phyloP scores from a whole-genome alignment of 2,329 filamentous ascomycete species.

The Calycina herbarum region DNA sequence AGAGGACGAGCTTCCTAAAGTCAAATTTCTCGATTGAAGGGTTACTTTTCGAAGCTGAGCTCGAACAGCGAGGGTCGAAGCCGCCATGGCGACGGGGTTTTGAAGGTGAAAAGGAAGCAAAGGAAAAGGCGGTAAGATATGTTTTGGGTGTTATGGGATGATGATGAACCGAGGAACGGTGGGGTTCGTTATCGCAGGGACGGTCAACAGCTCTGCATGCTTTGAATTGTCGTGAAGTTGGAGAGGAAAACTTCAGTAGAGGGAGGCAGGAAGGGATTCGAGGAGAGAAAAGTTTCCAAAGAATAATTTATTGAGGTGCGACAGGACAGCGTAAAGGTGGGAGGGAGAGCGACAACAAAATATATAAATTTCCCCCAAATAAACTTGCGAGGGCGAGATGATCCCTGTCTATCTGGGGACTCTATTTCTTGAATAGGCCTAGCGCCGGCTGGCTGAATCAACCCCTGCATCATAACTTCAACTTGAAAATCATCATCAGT shows the following conservation, averaged over 20 bases:
- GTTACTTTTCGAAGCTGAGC: constrained; percentile 28
- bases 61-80: constrained; percentile 29
- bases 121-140: constrained; percentile 22
- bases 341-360: background rate
- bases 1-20: constrained; percentile 17
- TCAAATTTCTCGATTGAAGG: constrained; percentile 21
- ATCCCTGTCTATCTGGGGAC: no score
- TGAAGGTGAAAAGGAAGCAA: background rate
- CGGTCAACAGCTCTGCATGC: background rate
- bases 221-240: background rate
- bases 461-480: background rate
- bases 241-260: background rate
- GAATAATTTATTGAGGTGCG: background rate
- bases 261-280: background rate
- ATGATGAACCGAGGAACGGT: background rate
- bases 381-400: no score
- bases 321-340: background rate
- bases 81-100: constrained; percentile 27
- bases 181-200: background rate
- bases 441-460: no score
- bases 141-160: background rate
- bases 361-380: no score
- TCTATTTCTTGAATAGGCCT: no score
- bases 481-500: background rate
- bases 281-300: background rate